These are phyloP conservation scores for Lantana camara DNA, from an alignment of 257 asterid species.

Conservation along the genomic window DNA sequence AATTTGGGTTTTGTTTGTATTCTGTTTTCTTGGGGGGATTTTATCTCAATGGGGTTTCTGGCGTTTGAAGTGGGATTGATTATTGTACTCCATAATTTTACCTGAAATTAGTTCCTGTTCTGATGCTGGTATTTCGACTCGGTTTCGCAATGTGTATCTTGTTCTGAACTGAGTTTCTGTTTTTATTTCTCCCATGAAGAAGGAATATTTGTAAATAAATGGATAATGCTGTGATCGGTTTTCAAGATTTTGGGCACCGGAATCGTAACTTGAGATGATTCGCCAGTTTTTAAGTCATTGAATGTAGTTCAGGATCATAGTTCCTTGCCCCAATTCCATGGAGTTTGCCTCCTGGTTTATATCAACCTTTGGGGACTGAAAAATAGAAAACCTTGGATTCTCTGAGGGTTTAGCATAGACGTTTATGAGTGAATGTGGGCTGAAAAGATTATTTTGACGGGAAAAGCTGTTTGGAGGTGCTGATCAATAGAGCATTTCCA, in stretches of 20 bases:
- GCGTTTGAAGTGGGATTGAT: not conserved
- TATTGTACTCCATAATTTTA: not conserved
- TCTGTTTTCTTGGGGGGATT: not conserved
- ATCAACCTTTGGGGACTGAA: no score
- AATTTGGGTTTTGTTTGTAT: not conserved
- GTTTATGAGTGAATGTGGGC: not conserved
- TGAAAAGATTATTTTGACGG: no score
- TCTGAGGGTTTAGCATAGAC: no score
- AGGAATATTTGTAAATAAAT: no score
- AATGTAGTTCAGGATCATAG: not conserved
- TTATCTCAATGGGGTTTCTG: not conserved
- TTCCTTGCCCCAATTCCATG: not conserved
- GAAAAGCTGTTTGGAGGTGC: not conserved
- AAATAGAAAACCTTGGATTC: no score
- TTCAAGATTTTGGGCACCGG: not conserved
- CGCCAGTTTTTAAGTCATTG: slow-evolving; percentile 4
- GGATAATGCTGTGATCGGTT: slow-evolving; percentile 12
- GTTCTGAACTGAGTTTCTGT: no score
- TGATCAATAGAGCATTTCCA: not conserved
- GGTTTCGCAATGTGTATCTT: no score
- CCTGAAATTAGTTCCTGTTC: not conserved
- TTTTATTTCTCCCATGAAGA: no score
- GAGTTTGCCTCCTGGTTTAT: no score
- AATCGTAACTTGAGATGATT: slow-evolving; percentile 1
- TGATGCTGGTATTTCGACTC: not conserved